A percentile compares a stretch with the other conserved stretches of the same genome.
Evolutionary conservation across 768 basidiomycete species (phyloP).

Genomic region (Mycena chlorophos): DNA sequence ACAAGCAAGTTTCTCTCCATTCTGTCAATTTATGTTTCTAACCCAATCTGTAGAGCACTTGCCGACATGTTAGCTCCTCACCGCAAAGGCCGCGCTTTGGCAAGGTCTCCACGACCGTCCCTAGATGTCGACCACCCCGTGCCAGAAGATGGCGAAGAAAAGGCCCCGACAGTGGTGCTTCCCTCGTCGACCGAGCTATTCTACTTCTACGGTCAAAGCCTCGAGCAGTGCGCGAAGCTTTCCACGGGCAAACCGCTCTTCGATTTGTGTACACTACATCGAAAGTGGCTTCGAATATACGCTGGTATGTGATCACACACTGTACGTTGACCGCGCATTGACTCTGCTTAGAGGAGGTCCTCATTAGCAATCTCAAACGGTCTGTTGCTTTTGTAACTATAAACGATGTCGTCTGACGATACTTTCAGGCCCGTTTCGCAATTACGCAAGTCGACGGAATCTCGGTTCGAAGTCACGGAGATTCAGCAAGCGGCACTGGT

Average conservation of each 20-base stretch:
- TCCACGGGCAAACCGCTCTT: slow-evolving; percentile 82
- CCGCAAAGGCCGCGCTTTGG: slow-evolving; percentile 45
- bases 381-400: slow-evolving; percentile 25
- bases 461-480: slow-evolving; percentile 72
- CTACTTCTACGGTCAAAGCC: slow-evolving; percentile 93
- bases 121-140: slow-evolving; percentile 54
- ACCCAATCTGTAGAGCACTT: slow-evolving; percentile 59
- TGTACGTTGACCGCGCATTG: slow-evolving; percentile 1
- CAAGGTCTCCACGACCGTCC: slow-evolving; percentile 55
- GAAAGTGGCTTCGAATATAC: slow-evolving; percentile 93
- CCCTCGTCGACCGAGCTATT: slow-evolving; percentile 96
- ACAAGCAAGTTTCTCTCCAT: slow-evolving; percentile 61
- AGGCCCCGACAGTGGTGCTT: slow-evolving; percentile 65
- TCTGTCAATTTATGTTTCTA: too few species aligned
- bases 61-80: slow-evolving; percentile 89
- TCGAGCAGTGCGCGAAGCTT: slow-evolving; percentile 92
- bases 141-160: slow-evolving; percentile 41
- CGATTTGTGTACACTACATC: slow-evolving; percentile 79
- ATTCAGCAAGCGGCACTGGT: slow-evolving; percentile 83
- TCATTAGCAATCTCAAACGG: slow-evolving; percentile 75
- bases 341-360: slow-evolving; percentile 76
- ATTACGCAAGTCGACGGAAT: slow-evolving; percentile 74
- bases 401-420: background rate
- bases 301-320: slow-evolving; percentile 57
- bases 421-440: slow-evolving; percentile 38